These are phyloP conservation scores for Styphnolobium japonicum DNA, from an alignment of 306 rosid genomes.

Conservation along the genomic window DNA sequence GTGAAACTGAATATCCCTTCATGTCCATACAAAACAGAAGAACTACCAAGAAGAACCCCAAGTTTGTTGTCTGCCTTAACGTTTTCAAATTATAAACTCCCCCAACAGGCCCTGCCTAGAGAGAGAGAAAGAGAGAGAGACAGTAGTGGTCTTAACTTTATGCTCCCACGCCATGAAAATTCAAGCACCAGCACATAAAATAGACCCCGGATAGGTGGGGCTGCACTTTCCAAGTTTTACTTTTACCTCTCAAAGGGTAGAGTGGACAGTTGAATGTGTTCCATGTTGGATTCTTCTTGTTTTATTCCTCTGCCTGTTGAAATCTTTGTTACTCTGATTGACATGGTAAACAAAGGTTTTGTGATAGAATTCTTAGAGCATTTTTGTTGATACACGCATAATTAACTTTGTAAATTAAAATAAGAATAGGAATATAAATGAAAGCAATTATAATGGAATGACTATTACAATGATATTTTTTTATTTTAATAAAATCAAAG, in stretches of 20 bases:
- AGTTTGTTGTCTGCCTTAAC: constrained; percentile 46
- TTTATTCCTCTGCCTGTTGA: neutral
- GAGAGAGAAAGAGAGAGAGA: constrained; percentile 13
- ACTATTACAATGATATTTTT: neutral
- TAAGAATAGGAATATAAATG: neutral
- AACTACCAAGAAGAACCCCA: constrained; percentile 36
- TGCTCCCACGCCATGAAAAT: constrained; percentile 47
- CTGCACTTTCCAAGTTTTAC: constrained; percentile 36
- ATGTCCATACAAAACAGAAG: constrained; percentile 65
- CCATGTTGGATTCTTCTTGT: neutral
- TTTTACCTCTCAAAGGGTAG: constrained; percentile 18
- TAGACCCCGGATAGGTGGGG: constrained; percentile 45
- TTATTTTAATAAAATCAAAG: neutral
- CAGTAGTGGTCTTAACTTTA: constrained; percentile 36
- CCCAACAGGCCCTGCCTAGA: constrained; percentile 23
- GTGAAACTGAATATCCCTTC: constrained; percentile 55
- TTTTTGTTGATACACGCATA: neutral
- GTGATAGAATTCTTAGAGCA: neutral
- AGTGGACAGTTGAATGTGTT: constrained; percentile 1
- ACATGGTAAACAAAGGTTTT: neutral
- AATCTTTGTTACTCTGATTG: neutral
- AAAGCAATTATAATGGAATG: neutral
- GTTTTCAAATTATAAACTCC: constrained; percentile 52
- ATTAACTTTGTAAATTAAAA: neutral
- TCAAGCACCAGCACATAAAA: constrained; percentile 43